phyloP scores from a whole-genome alignment of 768 basidiomycete species.

The Lentinula edodes region DNA sequence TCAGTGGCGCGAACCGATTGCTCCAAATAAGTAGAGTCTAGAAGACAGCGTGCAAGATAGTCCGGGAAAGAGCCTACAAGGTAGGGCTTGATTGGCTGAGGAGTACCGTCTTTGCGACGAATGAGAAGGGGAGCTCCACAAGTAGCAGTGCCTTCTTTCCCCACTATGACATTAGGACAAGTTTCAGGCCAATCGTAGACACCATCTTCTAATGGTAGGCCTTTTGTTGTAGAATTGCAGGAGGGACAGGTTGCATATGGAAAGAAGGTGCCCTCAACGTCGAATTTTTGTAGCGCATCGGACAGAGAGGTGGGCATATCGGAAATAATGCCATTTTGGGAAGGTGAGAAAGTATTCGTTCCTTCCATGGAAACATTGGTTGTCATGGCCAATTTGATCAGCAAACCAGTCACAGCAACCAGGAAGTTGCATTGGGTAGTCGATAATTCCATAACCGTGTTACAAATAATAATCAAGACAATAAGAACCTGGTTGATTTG shows the following conservation, averaged over 20 bases:
- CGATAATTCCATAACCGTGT: slow-evolving; percentile 11
- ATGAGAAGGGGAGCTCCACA: slow-evolving; percentile 1
- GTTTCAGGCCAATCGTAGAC: slow-evolving; percentile 7
- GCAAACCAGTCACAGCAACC: slow-evolving; percentile 6
- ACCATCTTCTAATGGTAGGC: too few relatives aligned
- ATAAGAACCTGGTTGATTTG: slow-evolving; percentile 8
- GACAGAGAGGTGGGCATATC: slow-evolving; percentile 2
- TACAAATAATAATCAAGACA: slow-evolving; percentile 10
- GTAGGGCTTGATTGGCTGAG: slow-evolving; percentile 14
- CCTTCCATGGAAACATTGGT: not conserved
- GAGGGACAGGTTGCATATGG: not conserved
- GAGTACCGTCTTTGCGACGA: not conserved
- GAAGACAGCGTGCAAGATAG: slow-evolving; percentile 13
- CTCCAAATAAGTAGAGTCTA: slow-evolving; percentile 11
- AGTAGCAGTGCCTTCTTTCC: not conserved
- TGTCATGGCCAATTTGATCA: slow-evolving; percentile 10
- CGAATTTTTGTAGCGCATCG: not conserved
- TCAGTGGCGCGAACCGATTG: slow-evolving; percentile 14
- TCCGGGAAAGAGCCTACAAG: slow-evolving; percentile 15
- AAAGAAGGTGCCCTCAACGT: not conserved
- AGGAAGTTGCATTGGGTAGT: slow-evolving; percentile 11
- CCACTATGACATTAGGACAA: slow-evolving; percentile 5
- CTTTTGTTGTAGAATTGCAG: not conserved
- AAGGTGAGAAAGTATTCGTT: not conserved
- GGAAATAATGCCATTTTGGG: slow-evolving; percentile 2